phyloP scores from a whole-genome alignment of 2,329 filamentous ascomycete genomes.

The Colletotrichum falcatum region DNA sequence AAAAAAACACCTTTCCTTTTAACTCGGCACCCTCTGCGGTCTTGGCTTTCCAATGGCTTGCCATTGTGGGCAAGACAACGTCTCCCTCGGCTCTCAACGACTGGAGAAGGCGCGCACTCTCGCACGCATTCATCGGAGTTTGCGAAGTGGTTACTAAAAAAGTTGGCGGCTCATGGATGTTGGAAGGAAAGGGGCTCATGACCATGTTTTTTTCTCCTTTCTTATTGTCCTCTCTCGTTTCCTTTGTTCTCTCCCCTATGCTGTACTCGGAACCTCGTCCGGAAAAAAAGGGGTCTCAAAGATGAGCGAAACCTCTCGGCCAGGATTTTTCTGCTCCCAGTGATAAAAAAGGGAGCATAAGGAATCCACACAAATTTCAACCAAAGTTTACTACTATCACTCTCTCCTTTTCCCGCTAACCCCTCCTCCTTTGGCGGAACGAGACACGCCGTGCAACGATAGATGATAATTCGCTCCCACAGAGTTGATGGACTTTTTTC shows the following conservation, averaged over 20 bases:
- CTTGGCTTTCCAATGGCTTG: constrained; percentile 19
- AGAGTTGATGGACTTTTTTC: not conserved
- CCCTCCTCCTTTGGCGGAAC: not conserved
- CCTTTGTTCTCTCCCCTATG: constrained; percentile 35
- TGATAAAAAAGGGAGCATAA: constrained; percentile 34
- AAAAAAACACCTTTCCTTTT: constrained; percentile 16
- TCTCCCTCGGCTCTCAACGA: constrained; percentile 39
- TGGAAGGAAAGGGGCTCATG: constrained; percentile 39
- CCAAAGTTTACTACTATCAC: constrained; percentile 28
- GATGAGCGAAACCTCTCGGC: constrained; percentile 28
- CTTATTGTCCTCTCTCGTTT: constrained; percentile 20
- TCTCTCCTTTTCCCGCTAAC: not conserved
- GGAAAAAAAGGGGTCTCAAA: constrained; percentile 1
- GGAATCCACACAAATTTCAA: constrained; percentile 36
- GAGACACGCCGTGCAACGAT: constrained; percentile 27
- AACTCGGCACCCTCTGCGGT: constrained; percentile 36
- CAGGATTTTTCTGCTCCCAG: constrained; percentile 30
- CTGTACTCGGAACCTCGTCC: constrained; percentile 31
- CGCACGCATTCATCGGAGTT: constrained; percentile 42
- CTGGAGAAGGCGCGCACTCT: constrained; percentile 40
- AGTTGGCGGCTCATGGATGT: constrained; percentile 37
- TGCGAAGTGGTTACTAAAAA: constrained; percentile 41
- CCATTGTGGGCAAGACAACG: constrained; percentile 14
- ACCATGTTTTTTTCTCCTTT: constrained; percentile 23
- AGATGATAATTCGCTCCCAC: constrained; percentile 9